Evolutionary conservation across 176 grass and related monocot genomes (phyloP).

Genomic region (Triticum turgidum): DNA sequence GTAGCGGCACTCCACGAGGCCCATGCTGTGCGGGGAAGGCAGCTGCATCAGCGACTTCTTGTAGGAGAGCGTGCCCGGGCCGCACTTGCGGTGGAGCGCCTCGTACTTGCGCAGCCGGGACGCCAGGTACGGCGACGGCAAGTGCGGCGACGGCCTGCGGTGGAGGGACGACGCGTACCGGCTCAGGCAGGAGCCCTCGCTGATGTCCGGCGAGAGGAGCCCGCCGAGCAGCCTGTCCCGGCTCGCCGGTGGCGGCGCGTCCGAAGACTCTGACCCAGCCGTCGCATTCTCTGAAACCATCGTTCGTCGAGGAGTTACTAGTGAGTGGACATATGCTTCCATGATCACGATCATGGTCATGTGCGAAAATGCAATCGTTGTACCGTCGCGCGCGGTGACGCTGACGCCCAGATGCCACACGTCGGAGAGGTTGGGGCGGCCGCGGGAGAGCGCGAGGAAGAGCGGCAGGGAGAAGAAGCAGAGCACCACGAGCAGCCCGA

Average conservation of each 20-base stretch:
- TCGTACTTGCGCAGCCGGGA: conserved; percentile 61
- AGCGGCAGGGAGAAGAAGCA: conserved; percentile 54
- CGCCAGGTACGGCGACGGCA: conserved; percentile 58
- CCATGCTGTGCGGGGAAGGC: conserved; percentile 35
- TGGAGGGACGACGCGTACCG: conserved; percentile 39
- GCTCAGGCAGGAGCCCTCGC: conserved; percentile 40
- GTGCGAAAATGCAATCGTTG: not conserved
- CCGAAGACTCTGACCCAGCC: not conserved
- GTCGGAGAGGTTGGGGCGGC: conserved; percentile 13
- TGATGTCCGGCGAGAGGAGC: conserved; percentile 49
- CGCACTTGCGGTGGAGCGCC: conserved; percentile 60
- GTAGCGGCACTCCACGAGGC: conserved; percentile 58
- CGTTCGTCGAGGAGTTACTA: not conserved
- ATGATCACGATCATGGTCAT: too few species aligned
- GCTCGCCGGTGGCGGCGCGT: not conserved
- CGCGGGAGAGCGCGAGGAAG: conserved; percentile 32
- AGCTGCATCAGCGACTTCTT: conserved; percentile 52
- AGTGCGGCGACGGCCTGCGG: conserved; percentile 38
- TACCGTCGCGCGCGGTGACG: conserved; percentile 28
- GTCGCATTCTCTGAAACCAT: not conserved
- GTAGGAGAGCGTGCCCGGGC: conserved; percentile 48
- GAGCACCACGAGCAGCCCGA: conserved; percentile 26
- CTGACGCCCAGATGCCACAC: conserved; percentile 39
- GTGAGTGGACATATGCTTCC: not conserved
- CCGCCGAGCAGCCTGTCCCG: conserved; percentile 53